Evolutionary conservation across 2,329 filamentous ascomycete genomes (phyloP).

Genomic region (Xylaria sp.): DNA sequence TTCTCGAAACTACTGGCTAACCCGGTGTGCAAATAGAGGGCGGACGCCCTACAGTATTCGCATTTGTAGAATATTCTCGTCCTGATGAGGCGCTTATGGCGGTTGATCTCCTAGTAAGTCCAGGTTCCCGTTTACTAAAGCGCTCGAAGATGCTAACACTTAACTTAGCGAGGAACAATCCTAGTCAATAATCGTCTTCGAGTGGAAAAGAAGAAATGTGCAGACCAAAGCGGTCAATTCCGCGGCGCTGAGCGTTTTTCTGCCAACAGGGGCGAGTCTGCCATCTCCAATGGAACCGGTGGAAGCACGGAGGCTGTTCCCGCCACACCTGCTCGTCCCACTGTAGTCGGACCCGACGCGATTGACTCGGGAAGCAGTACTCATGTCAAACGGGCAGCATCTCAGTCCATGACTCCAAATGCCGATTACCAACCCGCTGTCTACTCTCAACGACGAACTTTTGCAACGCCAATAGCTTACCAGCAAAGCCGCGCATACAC

Average conservation of each 20-base stretch:
- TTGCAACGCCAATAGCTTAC: slow-evolving; percentile 21
- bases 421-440: slow-evolving; percentile 17
- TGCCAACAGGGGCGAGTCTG: slow-evolving; percentile 16
- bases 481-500: slow-evolving; percentile 18
- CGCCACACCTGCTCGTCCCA: slow-evolving; percentile 30
- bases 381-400: slow-evolving; percentile 10
- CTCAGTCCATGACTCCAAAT: slow-evolving; percentile 21
- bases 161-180: slow-evolving; percentile 48
- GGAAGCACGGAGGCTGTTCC: slow-evolving; percentile 13
- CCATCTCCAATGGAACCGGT: slow-evolving; percentile 11
- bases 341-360: neutral
- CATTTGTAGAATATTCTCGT: slow-evolving; percentile 55
- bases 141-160: slow-evolving; percentile 27
- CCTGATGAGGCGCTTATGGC: slow-evolving; percentile 54
- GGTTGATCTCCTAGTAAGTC: slow-evolving; percentile 53
- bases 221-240: slow-evolving; percentile 25
- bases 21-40: slow-evolving; percentile 33
- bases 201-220: slow-evolving; percentile 53
- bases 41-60: slow-evolving; percentile 45
- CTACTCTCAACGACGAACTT: slow-evolving; percentile 16
- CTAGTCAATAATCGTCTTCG: slow-evolving; percentile 51
- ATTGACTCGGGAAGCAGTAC: slow-evolving; percentile 18
- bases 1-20: slow-evolving; percentile 21
- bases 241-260: slow-evolving; percentile 24
- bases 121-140: slow-evolving; percentile 3